phyloP scores from a whole-genome alignment of 768 basidiomycete genomes.

The Pisolithus tinctorius region DNA sequence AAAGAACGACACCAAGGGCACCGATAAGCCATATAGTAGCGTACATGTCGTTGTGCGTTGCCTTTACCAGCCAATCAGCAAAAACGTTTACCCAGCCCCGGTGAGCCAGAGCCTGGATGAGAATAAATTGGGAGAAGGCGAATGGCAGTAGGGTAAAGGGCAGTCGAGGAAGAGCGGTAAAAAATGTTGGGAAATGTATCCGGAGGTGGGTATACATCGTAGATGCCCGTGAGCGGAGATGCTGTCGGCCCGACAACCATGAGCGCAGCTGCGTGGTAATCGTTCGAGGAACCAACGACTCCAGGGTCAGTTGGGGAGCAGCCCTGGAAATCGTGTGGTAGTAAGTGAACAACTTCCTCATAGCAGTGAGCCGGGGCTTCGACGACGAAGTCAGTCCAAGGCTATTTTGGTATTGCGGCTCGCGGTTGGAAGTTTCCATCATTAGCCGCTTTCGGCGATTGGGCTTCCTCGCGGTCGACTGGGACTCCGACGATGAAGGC shows the following conservation, averaged over 20 bases:
- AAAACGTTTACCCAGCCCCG: conserved; percentile 89
- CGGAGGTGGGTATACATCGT: conserved; percentile 7
- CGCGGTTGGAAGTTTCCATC: no score
- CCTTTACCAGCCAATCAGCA: conserved; percentile 55
- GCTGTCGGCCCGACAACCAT: no score
- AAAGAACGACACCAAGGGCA: conserved; percentile 63
- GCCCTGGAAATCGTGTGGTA: no score
- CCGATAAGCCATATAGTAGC: conserved; percentile 63
- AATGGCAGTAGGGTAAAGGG: conserved; percentile 85
- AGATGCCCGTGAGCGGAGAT: background rate
- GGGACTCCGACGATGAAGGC: background rate
- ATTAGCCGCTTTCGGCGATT: no score
- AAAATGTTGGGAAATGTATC: conserved; percentile 64
- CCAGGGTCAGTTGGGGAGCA: no score
- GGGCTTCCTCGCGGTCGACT: background rate
- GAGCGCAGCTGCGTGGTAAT: no score
- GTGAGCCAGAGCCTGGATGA: conserved; percentile 76
- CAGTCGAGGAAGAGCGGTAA: conserved; percentile 56
- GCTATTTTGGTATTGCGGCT: no score
- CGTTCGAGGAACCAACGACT: background rate
- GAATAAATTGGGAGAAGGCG: conserved; percentile 90
- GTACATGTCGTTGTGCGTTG: conserved; percentile 34
- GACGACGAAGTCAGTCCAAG: no score
- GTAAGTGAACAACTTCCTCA: no score
- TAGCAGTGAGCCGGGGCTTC: no score